Conservation (phyloP, 2,329 filamentous ascomycete genomes). For the Trichophyton rubrum region DNA sequence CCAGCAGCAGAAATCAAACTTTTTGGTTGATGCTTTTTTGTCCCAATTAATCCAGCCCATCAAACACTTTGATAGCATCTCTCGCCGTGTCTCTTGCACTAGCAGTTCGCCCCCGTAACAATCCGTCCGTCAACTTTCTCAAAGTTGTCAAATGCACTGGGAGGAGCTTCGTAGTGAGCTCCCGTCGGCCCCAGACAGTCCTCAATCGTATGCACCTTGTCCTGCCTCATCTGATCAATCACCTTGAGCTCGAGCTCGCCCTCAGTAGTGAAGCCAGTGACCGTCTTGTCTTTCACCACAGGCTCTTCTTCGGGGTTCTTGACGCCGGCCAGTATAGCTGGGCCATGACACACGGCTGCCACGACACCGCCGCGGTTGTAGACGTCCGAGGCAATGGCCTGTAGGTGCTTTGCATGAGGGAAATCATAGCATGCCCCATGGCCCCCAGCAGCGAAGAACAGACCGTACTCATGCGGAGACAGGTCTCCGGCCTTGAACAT, state of each 20-base stretch:
- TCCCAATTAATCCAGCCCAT: slow-evolving; percentile 13
- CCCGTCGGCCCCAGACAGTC: slow-evolving; percentile 8
- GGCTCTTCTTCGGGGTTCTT: slow-evolving; percentile 21
- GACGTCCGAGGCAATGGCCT: slow-evolving; percentile 31
- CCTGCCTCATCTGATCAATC: slow-evolving; percentile 21
- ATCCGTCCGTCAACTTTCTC: slow-evolving; percentile 17
- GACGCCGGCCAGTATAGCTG: slow-evolving; percentile 26
- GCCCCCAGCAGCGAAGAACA: slow-evolving; percentile 14
- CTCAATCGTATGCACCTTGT: slow-evolving; percentile 13
- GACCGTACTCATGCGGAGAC: slow-evolving; percentile 14
- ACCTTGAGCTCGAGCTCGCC: slow-evolving; percentile 26
- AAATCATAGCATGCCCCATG: slow-evolving; percentile 38
- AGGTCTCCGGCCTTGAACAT: slow-evolving; percentile 15
- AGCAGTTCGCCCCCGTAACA: slow-evolving; percentile 33
- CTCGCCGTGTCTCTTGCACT: slow-evolving; percentile 30
- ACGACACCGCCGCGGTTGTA: slow-evolving; percentile 32
- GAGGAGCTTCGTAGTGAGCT: slow-evolving; percentile 11
- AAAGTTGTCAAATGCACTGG: slow-evolving; percentile 12
- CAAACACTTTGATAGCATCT: slow-evolving; percentile 29
- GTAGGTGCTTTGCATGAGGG: slow-evolving; percentile 30
- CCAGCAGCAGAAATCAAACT: neutral
- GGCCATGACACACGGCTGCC: slow-evolving; percentile 31
- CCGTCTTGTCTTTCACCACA: slow-evolving; percentile 26
- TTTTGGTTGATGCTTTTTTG: too few species aligned
- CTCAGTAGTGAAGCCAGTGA: slow-evolving; percentile 31